Evolutionary conservation across 805 yeast species (phyloP).

Genomic region (Wickerhamiella dianesei): DNA sequence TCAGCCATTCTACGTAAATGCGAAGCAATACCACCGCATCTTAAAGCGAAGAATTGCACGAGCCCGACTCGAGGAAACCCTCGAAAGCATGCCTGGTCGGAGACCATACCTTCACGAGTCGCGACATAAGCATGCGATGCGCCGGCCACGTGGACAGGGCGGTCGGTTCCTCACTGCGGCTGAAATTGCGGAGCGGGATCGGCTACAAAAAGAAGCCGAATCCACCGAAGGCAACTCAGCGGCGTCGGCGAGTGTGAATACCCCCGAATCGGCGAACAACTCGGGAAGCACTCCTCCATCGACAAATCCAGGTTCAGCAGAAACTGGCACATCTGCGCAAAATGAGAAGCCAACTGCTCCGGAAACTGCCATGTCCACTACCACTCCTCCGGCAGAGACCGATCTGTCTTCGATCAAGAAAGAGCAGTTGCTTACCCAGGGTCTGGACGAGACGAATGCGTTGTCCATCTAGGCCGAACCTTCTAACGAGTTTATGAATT

Average conservation of each 20-base stretch:
- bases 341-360: no score
- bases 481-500: neutral
- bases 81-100: constrained; percentile 78
- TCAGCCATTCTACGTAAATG: constrained; percentile 94
- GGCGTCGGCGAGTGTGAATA: neutral
- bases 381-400: neutral
- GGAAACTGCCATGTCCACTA: neutral
- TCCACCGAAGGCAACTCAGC: neutral
- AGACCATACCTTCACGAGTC: constrained; percentile 93
- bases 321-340: neutral
- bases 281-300: neutral
- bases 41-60: constrained; percentile 86
- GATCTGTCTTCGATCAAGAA: neutral
- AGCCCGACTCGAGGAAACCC: constrained; percentile 78
- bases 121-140: constrained; percentile 97
- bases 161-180: constrained; percentile 95
- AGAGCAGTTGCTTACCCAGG: neutral
- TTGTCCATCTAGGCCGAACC: no score
- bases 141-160: constrained; percentile 98
- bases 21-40: constrained; percentile 93
- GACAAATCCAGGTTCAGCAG: neutral
- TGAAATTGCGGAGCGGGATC: constrained; percentile 48
- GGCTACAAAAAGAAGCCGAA: constrained; percentile 23
- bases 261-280: neutral
- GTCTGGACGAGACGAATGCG: no score